A percentile compares a stretch with the other conserved stretches of the same genome.
Conservation (phyloP, 805 yeast genomes). For the Yarrowia divulgata region DNA sequence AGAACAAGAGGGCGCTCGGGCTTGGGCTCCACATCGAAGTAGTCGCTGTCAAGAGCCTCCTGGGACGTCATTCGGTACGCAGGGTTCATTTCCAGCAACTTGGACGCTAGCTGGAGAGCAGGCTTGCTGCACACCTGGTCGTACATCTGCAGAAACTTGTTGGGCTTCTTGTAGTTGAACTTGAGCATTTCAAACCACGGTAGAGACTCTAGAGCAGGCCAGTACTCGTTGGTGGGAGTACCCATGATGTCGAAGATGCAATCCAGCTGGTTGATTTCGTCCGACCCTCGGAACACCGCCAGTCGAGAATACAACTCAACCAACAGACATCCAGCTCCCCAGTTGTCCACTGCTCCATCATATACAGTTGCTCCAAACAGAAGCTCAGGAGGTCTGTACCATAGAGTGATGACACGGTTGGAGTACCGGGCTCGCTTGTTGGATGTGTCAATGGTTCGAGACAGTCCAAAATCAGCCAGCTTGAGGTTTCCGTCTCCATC, state of each 20-base stretch:
- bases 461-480: slow-evolving; percentile 95
- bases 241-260: slow-evolving; percentile 87
- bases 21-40: slow-evolving; percentile 72
- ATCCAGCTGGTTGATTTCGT: slow-evolving; percentile 83
- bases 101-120: slow-evolving; percentile 66
- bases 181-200: slow-evolving; percentile 93
- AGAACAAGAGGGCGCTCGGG: slow-evolving; percentile 67
- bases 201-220: slow-evolving; percentile 79
- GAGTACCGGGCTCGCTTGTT: slow-evolving; percentile 76
- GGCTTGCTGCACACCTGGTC: slow-evolving; percentile 55
- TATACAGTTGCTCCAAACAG: slow-evolving; percentile 89
- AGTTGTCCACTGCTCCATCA: slow-evolving; percentile 89
- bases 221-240: slow-evolving; percentile 71
- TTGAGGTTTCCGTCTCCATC: slow-evolving; percentile 78
- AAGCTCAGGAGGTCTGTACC: slow-evolving; percentile 98
- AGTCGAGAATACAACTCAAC: slow-evolving; percentile 77
- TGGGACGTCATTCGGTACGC: slow-evolving; percentile 67
- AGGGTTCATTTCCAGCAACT: slow-evolving; percentile 75
- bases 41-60: slow-evolving; percentile 72
- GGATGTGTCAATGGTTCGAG: slow-evolving; percentile 55
- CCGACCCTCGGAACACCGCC: slow-evolving; percentile 86
- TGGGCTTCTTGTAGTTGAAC: slow-evolving; percentile 56
- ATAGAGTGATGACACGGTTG: slow-evolving; percentile 90
- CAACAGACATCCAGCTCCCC: slow-evolving; percentile 96
- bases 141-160: slow-evolving; percentile 55